Base-by-base conservation (phyloP, 225 moss, liverwort and hornwort species). In the Pseudoscleropodium purum region DNA sequence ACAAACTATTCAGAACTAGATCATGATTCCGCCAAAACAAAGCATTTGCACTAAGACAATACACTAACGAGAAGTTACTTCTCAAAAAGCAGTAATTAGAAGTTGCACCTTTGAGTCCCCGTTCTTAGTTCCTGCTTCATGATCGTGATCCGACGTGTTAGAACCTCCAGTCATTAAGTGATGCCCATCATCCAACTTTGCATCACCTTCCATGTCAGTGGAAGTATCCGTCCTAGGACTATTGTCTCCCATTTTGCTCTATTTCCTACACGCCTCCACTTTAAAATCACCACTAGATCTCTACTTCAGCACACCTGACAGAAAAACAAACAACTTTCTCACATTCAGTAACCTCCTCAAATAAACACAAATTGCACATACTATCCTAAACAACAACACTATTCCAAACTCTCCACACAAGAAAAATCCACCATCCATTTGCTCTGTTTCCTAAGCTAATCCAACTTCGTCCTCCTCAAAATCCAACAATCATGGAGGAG, bases 171-270 rank as follows among this genome's bases (percentile, higher is more conserved):
- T 95, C 25, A 88, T 86, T 70, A 95, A 83, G 88, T 96, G 97
- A 84, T 99, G 99, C 45, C 95, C 97, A 64, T 99, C 99, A 88
- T 99, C 99, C 78, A 97, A 91, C 96, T 98, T 86, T 61, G 95
- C 95, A 72, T 99, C 99, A 70, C 96, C 99, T 92, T 99, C 99
- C 95, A 99, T 89, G 70, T 99, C 99, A 86, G 97, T 97, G 83
- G 97, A 97, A 51, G 99, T 99, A 92, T 99, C 99, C 66, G 99
- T 99, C 82, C 99, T 95, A 49, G 99, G 97, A 91, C 99, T 99
- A 82, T 97, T 97, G 94, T 99, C 99, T 18, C 96, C 96, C 99
- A 99, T 99, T 87, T 88, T 90, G 56, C 93, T 93, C 86, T 91
- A 91, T 51, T 90, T 91, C 88, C 93, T 95, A 90, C n/a, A 92